Evolutionary conservation across 2,329 filamentous ascomycete species (phyloP).

Genomic region (Magnaporthiopsis incrustans): DNA sequence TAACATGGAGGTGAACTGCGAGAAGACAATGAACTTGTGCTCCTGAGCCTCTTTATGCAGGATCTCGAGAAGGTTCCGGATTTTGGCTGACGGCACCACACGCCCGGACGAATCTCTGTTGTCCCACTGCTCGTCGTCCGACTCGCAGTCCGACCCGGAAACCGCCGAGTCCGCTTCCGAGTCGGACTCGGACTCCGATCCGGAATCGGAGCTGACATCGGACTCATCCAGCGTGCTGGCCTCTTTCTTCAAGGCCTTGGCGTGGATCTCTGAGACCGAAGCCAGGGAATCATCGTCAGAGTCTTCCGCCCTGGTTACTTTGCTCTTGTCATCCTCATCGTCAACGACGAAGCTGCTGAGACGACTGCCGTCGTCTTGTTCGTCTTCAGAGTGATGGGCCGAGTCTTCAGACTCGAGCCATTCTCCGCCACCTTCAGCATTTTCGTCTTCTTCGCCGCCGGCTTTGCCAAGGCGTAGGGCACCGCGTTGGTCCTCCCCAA

Average conservation of each 20-base stretch:
- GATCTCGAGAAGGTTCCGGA: constrained; percentile 74
- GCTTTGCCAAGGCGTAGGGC: constrained; percentile 61
- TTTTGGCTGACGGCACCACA: constrained; percentile 76
- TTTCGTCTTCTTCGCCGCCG: constrained; percentile 77
- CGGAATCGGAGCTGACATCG: constrained; percentile 21
- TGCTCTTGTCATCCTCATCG: constrained; percentile 32
- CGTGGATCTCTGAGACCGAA: constrained; percentile 27
- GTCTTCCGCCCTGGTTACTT: constrained; percentile 16
- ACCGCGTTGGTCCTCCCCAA: constrained; percentile 57
- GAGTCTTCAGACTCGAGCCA: constrained; percentile 68
- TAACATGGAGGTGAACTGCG: constrained; percentile 97
- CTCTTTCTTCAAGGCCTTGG: constrained; percentile 18
- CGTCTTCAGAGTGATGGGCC: constrained; percentile 43
- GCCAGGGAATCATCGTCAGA: constrained; percentile 28
- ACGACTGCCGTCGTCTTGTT: constrained; percentile 44
- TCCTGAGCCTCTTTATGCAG: constrained; percentile 68
- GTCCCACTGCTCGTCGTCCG: constrained; percentile 1
- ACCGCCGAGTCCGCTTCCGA: constrained; percentile 10
- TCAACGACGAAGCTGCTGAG: constrained; percentile 48
- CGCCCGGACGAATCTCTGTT: constrained; percentile 20
- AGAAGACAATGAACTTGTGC: constrained; percentile 98
- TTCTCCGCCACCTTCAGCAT: constrained; percentile 80
- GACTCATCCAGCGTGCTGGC: constrained; percentile 16
- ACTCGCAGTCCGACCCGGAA: constrained; percentile 1
- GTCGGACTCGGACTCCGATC: constrained; percentile 29